Percentiles rank a stretch among this genome's conserved stretches.
phyloP scores from a whole-genome alignment of 306 rosid species.

The Arachis hypogaea region DNA sequence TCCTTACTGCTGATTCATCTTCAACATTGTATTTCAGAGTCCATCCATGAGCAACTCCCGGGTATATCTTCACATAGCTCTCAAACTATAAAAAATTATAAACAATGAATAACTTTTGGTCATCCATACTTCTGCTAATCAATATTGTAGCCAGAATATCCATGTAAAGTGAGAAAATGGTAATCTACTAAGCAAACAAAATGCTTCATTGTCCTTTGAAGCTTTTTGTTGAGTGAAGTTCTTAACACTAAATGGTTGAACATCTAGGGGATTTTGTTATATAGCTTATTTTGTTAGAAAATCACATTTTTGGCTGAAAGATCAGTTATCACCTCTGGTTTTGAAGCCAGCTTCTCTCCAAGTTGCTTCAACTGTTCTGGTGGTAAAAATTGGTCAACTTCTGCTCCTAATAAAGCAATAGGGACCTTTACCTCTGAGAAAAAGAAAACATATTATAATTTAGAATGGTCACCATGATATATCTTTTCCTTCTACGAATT shows the following conservation, averaged over 20 bases:
- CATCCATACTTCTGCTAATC: neutral
- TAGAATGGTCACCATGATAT: conserved; percentile 1
- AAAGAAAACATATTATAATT: neutral
- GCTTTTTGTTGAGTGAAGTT: neutral
- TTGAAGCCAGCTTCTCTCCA: conserved; percentile 46
- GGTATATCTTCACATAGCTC: conserved; percentile 52
- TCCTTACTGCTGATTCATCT: conserved; percentile 47
- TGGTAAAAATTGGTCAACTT: conserved; percentile 44
- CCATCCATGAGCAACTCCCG: conserved; percentile 62
- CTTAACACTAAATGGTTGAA: no score
- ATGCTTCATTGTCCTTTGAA: neutral
- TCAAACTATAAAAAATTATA: conserved; percentile 39
- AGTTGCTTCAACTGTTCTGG: conserved; percentile 48
- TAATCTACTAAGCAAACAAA: neutral
- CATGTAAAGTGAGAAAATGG: neutral
- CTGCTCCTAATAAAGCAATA: conserved; percentile 59
- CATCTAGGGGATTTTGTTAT: no score
- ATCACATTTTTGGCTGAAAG: neutral
- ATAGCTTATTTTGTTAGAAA: no score
- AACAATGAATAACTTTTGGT: neutral
- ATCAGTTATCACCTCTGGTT: conserved; percentile 48
- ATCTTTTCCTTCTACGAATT: neutral
- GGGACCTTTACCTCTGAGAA: conserved; percentile 56
- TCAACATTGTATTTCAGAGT: conserved; percentile 51
- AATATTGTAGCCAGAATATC: neutral